phyloP scores from a whole-genome alignment of 2,329 filamentous ascomycete genomes.

The Colletotrichum melonis region DNA sequence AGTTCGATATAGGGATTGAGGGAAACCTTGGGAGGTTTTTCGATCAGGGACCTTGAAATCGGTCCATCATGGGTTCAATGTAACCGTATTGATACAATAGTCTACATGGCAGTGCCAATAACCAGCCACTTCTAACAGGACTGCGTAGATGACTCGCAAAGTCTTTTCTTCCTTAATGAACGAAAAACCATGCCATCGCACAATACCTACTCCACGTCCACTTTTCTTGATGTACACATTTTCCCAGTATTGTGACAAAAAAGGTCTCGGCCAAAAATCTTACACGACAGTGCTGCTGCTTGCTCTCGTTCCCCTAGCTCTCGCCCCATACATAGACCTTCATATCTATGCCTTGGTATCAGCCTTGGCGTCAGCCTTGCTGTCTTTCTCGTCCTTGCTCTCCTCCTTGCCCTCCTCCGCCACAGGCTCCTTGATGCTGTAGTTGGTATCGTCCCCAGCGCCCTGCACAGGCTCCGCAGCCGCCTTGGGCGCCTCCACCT shows the following conservation, averaged over 20 bases:
- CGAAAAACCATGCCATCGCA: slow-evolving; percentile 9
- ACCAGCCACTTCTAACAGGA: slow-evolving; percentile 4
- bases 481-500: slow-evolving; percentile 29
- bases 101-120: slow-evolving; percentile 30
- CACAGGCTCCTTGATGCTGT: slow-evolving; percentile 38
- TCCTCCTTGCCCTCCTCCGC: slow-evolving; percentile 34
- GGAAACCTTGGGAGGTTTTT: background rate
- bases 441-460: background rate
- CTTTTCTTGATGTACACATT: slow-evolving; percentile 25
- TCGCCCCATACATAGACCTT: background rate
- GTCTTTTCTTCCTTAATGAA: background rate
- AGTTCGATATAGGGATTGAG: background rate
- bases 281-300: background rate
- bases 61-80: slow-evolving; percentile 30
- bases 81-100: slow-evolving; percentile 36
- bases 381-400: slow-evolving; percentile 4
- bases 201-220: background rate
- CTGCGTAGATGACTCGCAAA: background rate
- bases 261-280: background rate
- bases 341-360: background rate
- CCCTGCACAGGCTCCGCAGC: slow-evolving; percentile 5
- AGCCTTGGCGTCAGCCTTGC: slow-evolving; percentile 18
- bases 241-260: background rate
- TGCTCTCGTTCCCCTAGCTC: background rate
- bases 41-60: background rate